Base-by-base conservation (phyloP, 2,329 filamentous ascomycete genomes). In the Teratosphaeria pseudoeucalypti region DNA sequence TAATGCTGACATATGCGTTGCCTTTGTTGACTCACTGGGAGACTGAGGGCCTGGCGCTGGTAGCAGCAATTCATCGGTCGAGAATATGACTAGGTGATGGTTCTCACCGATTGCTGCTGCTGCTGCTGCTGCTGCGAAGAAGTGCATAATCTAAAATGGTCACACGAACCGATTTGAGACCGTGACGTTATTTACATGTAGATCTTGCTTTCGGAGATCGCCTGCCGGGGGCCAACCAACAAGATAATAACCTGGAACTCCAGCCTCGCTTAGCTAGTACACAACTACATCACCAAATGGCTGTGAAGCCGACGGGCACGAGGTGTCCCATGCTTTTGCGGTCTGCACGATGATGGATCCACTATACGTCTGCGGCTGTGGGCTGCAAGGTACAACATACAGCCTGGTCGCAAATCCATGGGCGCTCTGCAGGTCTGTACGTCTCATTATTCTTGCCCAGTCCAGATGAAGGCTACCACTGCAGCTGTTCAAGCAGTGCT, bases 311-410 rank as follows among this genome's bases (percentile, higher is more conserved):
- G 34, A 19, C 29, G 39, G 37, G 55, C 58, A 60, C 58, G 58
- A 60, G 58, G 58, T 43, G 37, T 43, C 37, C 29, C 12, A 43
- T 43, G 37, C 37, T 43, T 43, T 43, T 14, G 37, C 37, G 16
- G 1, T 10, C 37, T 19, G 27, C 57, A 52, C 12, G 52, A 68
- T 68, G 67, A 67, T 58, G 60, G 57, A 54, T 14, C 54, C 16
- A 43, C 16, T 14, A 43, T n/a, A 43, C 37, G 37, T 16, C 37
- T 43, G 37, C 37, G 11, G 37, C 61, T 43, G 37, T 12, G 37
- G 37, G 37, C 37, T 43, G 37, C 37, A 43, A 43, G 11, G 37
- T 43, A 43, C 37, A 6, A n/a, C 37, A 43, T 3, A 43, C 16
- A 43, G 5, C 37, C 37, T 43, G 37, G 11, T 14, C 9, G 37